Evolutionary conservation across 2,329 filamentous ascomycete species (phyloP), one percentile per base, ranked within the genome.

Genomic region (Hypomyces rosellus): DNA sequence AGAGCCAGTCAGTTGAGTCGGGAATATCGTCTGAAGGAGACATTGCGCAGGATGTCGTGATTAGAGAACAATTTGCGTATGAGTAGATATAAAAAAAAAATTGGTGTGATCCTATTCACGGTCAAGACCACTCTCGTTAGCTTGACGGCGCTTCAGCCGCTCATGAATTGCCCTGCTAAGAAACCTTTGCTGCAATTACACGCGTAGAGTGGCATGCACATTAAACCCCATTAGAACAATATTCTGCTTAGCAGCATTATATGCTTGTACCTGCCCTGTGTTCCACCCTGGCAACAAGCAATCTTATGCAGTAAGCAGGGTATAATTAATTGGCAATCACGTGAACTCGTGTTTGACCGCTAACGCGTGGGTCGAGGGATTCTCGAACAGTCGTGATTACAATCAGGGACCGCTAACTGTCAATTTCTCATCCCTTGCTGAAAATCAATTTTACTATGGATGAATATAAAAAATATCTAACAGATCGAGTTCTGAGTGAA

Each of bases 1-100:
- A 62, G 5, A 90, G 75, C 89, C 89, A 95, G 72, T 95, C 89
- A 48, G 88, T 91, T n/a, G 88, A 85, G 69, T 93, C 88, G 45
- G 85, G 70, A 39, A 92, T 71, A 56, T 72, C 64, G 50, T 63
- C 55, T 30, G 52, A 38, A 15, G 41, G 40, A 25, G 51, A 39
- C 41, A 46, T 38, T 22, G 14, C n/a, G 16, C n/a, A 20, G 13
- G 12, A 13, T 41, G 16, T 14, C 3, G 46, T 45, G 20, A 30
- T 6, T 18, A 51, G 45, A 22, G 36, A 38, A 38, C 11, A 13
- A n/a, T 30, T 30, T 30, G 25, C 9, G 25, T 30, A 30, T 30
- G 25, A 30, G 8, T 6, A 30, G 25, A 8, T 30, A 8, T 30
- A 30, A 30, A 30, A 30, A 5, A 30, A 30, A 30, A 30, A 30